These are phyloP conservation scores for Pichia phayaonensis DNA, from an alignment of 805 yeast genomes.

Conservation along the genomic window DNA sequence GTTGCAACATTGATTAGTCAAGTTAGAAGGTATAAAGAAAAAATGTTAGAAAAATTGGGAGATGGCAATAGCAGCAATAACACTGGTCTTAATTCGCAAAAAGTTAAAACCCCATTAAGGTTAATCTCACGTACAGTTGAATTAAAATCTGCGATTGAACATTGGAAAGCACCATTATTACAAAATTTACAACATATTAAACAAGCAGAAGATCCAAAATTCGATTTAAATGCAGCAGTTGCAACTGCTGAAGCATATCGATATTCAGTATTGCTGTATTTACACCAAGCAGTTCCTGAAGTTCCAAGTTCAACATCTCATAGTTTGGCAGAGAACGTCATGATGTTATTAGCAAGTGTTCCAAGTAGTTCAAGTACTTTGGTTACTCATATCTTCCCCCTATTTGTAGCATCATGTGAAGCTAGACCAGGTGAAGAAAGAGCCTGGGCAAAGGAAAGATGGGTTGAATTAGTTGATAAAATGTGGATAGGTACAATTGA, in stretches of 20 bases:
- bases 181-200: slow-evolving; percentile 19
- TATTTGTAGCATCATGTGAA: slow-evolving; percentile 60
- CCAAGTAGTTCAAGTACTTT: slow-evolving; percentile 51
- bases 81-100: neutral
- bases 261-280: slow-evolving; percentile 47
- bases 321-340: slow-evolving; percentile 50
- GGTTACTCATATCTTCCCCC: slow-evolving; percentile 57
- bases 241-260: slow-evolving; percentile 68
- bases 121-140: slow-evolving; percentile 49
- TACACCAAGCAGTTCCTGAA: slow-evolving; percentile 69
- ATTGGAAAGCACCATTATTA: slow-evolving; percentile 46
- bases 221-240: slow-evolving; percentile 53
- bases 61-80: neutral
- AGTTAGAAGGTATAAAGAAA: slow-evolving; percentile 29
- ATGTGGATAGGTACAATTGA: slow-evolving; percentile 64
- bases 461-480: slow-evolving; percentile 45
- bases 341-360: slow-evolving; percentile 53
- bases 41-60: slow-evolving; percentile 13
- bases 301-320: slow-evolving; percentile 49
- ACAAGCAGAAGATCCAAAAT: slow-evolving; percentile 35
- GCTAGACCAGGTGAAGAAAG: slow-evolving; percentile 51
- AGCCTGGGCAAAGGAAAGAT: slow-evolving; percentile 51
- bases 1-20: slow-evolving; percentile 50
- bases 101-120: slow-evolving; percentile 33
- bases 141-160: slow-evolving; percentile 42